phyloP scores from a whole-genome alignment of 352 stramenopile genomes.

The Pythium inflatum region DNA sequence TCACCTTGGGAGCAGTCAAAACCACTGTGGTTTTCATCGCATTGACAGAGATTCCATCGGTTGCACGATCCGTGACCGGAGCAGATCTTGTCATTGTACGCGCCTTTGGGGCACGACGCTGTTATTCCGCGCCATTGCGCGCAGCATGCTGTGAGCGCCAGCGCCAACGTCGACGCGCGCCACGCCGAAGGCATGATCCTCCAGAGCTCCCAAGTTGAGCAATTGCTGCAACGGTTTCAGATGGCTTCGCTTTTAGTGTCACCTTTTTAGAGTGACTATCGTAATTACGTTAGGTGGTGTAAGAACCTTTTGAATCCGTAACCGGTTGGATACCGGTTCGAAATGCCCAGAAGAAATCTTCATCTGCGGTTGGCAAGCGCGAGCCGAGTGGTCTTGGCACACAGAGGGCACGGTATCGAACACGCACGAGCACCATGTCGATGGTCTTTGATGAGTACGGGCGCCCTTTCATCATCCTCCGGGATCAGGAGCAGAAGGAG shows the following conservation, averaged over 20 bases:
- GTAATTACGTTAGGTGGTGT: constrained; percentile 18
- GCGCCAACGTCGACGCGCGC: constrained; percentile 1
- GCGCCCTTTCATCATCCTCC: constrained; percentile 99
- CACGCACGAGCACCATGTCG: constrained; percentile 65
- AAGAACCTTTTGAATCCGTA: too few species aligned
- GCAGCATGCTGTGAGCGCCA: neutral
- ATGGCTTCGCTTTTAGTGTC: constrained; percentile 30
- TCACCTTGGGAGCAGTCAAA: constrained; percentile 75
- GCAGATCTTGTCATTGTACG: constrained; percentile 62
- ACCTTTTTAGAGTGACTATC: constrained; percentile 1
- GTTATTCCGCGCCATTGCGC: neutral
- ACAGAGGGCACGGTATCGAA: neutral
- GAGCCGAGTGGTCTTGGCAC: constrained; percentile 16
- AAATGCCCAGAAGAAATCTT: constrained; percentile 37
- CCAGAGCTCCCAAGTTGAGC: neutral
- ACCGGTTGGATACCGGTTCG: constrained; percentile 30
- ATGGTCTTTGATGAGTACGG: constrained; percentile 99
- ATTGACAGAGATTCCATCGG: constrained; percentile 50
- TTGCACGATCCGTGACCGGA: constrained; percentile 61
- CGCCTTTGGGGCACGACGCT: constrained; percentile 47
- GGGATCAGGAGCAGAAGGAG: constrained; percentile 98
- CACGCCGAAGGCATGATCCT: neutral
- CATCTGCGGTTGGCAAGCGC: constrained; percentile 35
- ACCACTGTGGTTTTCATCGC: constrained; percentile 52
- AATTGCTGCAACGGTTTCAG: constrained; percentile 14